Conservation (phyloP, 257 asterid species). For the Ligustrum vulgare region DNA sequence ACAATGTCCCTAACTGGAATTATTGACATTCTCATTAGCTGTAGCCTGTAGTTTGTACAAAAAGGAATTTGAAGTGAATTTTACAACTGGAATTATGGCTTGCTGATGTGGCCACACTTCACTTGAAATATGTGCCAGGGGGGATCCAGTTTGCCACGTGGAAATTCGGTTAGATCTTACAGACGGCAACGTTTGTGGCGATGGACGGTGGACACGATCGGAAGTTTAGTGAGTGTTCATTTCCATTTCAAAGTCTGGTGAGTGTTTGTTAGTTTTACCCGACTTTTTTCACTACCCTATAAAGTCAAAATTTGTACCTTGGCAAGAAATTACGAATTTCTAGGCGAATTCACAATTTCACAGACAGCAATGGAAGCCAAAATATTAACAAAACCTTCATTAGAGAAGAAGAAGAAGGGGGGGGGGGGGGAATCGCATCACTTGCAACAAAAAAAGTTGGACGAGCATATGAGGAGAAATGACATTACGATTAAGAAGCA, state of each 20-base stretch:
- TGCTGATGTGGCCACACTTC: too few relatives aligned
- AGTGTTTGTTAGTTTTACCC: too few relatives aligned
- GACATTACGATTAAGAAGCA: neutral
- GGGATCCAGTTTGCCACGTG: too few relatives aligned
- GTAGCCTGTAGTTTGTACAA: neutral
- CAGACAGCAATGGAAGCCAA: neutral
- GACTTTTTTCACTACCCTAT: neutral
- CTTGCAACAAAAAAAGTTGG: neutral
- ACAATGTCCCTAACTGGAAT: conserved; percentile 31
- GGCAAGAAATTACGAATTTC: neutral
- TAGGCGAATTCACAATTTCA: neutral
- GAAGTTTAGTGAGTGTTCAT: too few relatives aligned
- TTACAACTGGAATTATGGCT: conserved; percentile 11
- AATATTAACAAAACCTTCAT: neutral
- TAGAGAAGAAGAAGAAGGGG: neutral
- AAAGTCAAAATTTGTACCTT: neutral
- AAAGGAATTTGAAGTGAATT: neutral
- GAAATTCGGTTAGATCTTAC: too few relatives aligned
- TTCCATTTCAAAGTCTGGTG: too few relatives aligned
- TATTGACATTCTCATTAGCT: conserved; percentile 25
- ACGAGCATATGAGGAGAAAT: neutral
- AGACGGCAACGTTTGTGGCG: too few relatives aligned
- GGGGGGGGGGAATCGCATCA: too few relatives aligned
- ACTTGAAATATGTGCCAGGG: too few relatives aligned
- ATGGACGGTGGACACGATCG: too few relatives aligned